Base-by-base conservation (phyloP, 2,329 filamentous ascomycete genomes). In the Pestalotiopsis sp. region DNA sequence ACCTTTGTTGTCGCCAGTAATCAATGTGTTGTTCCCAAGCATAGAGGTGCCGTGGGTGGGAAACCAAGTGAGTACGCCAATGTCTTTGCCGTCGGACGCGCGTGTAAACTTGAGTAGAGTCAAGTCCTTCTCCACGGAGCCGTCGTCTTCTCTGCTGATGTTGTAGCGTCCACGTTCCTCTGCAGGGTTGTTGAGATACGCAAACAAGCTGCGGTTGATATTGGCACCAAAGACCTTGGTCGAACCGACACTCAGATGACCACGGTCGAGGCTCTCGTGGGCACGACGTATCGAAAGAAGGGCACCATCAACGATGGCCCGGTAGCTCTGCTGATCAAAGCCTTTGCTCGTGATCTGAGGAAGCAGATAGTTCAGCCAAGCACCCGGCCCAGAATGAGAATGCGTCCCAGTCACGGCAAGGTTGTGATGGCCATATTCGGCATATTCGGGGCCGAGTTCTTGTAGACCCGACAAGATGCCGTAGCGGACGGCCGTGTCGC, bases 1-100 rank as follows among this genome's bases (percentile, higher is more conserved):
- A 13, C 95, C 95, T 82, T 98, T 98, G 83, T 98, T 98, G 79
- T 98, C 95, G n/a, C 93, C 95, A 2, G 94, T 91, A 64, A 96
- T 89, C 14, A 97, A 85, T 0, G 94, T 98, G 80, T 97, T 97
- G 81, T 98, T 98, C 67, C 93, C 92, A 27, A 95, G 89, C 80
- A 98, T 88, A 0, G 94, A 97, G 0, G 95, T 98, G 61, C 95
- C 95, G 78, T 98, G 95, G 0, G 95, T 93, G 2, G 95, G 90
- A 78, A 95, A 97, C 93, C 95, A 98, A 17, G 93, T 96, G 68
- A 98, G 81, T 0, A 97, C 84, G 13, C 94, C 95, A 57, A 94
- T 88, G 68, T 91, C 91, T 80, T 94, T 94, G 62, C 87, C 86
- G 75, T 96, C 93, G 0, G 88, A 91, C 11, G 88, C 87, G 49